Conservation (phyloP, 2,329 filamentous ascomycete genomes). For the Volutella citrinella region DNA sequence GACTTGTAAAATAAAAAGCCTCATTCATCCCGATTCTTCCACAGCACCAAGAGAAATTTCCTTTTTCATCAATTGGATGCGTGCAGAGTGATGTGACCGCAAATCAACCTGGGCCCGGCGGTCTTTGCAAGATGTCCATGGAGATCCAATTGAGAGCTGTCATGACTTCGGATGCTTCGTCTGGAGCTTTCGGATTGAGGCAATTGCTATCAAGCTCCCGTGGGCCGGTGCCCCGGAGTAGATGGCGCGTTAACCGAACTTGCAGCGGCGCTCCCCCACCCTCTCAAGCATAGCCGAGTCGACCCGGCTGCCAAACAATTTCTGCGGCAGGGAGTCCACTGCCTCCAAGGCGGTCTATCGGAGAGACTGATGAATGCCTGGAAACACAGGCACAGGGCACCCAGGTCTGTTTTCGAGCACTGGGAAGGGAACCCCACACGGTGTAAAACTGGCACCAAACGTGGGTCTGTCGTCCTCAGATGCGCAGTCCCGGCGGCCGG, state of each 20-base stretch:
- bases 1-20: conserved; percentile 44
- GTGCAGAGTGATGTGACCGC: no score
- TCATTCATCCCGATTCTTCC: conserved; percentile 38
- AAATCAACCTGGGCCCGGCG: no score
- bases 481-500: no score
- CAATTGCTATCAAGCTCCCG: conserved; percentile 28
- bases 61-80: conserved; percentile 17
- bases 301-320: conserved; percentile 16
- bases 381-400: conserved; percentile 24
- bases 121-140: conserved; percentile 21
- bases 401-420: conserved; percentile 12
- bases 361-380: conserved; percentile 22
- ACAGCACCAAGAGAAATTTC: conserved; percentile 30
- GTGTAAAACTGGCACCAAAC: conserved; percentile 30
- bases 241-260: conserved; percentile 23
- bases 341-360: conserved; percentile 14
- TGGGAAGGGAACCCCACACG: conserved; percentile 24
- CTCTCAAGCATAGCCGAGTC: conserved; percentile 27
- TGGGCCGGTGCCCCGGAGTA: conserved; percentile 27
- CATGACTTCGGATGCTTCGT: conserved; percentile 10
- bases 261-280: conserved; percentile 13
- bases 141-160: conserved; percentile 17
- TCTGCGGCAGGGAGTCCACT: conserved; percentile 6
- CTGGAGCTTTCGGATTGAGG: conserved; percentile 20
- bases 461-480: conserved; percentile 16